Conservation (phyloP, 306 rosid genomes). For the Malus fusca region DNA sequence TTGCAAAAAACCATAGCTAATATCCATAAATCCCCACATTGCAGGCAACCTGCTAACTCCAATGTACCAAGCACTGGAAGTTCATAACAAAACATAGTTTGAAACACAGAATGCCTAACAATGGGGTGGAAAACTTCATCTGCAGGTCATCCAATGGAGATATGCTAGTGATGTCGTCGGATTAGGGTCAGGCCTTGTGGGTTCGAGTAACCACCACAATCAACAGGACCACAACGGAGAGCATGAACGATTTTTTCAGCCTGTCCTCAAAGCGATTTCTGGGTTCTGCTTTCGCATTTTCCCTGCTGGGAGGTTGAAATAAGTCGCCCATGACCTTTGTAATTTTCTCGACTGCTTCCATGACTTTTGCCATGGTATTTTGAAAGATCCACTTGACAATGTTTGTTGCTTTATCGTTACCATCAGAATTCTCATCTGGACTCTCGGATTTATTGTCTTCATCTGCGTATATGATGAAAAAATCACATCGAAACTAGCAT, state of each 20-base stretch:
- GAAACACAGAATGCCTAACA: not conserved
- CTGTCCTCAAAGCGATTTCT: slow-evolving; percentile 37
- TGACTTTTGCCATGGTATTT: slow-evolving; percentile 30
- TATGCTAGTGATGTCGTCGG: slow-evolving; percentile 30
- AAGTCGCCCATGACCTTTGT: slow-evolving; percentile 31
- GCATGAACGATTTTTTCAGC: slow-evolving; percentile 53
- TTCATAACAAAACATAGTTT: not conserved
- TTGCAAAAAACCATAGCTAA: not conserved
- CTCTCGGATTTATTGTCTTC: slow-evolving; percentile 11
- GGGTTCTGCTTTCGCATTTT: slow-evolving; percentile 6
- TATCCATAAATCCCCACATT: not conserved
- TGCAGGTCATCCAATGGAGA: not conserved
- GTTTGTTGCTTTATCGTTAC: slow-evolving; percentile 17
- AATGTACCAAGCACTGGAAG: not conserved
- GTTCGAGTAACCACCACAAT: slow-evolving; percentile 58
- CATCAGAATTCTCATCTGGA: slow-evolving; percentile 17
- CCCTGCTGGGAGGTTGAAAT: slow-evolving; percentile 20
- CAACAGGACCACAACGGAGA: slow-evolving; percentile 61
- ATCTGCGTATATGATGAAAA: slow-evolving; percentile 17
- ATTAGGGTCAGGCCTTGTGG: slow-evolving; percentile 25
- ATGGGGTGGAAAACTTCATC: not conserved
- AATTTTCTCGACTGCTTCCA: slow-evolving; percentile 41
- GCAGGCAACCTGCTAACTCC: not conserved
- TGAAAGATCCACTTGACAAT: slow-evolving; percentile 34
- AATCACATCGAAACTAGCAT: not conserved